A percentile compares a stretch with the other conserved stretches of the same genome.
Conservation (phyloP, 768 basidiomycete genomes). For the Lanmaoa pseudosensibilis region DNA sequence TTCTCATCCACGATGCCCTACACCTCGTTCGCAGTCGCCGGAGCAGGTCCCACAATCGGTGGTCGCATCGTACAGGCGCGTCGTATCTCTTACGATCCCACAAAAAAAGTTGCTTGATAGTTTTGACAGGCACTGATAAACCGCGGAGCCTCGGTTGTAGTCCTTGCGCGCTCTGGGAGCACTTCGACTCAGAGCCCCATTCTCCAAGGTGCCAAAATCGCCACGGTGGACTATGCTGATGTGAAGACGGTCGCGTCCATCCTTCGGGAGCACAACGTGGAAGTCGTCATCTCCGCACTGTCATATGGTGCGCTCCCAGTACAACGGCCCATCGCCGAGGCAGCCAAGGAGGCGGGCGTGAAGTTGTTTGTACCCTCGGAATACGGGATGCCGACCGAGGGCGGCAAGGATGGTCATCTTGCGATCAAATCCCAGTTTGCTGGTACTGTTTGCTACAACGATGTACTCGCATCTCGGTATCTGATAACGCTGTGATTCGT, state of each 20-base stretch:
- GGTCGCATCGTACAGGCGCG: conserved; percentile 32
- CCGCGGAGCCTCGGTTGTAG: conserved; percentile 27
- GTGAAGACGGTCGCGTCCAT: conserved; percentile 25
- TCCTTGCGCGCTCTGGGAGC: conserved; percentile 25
- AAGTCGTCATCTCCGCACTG: conserved; percentile 37
- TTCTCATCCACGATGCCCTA: conserved; percentile 24
- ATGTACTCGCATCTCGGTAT: neutral
- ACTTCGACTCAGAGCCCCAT: conserved; percentile 15
- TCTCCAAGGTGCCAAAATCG: conserved; percentile 29
- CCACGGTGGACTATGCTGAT: conserved; percentile 30
- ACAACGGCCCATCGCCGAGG: conserved; percentile 34
- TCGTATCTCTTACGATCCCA: neutral
- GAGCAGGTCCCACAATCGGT: conserved; percentile 38
- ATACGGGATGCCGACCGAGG: conserved; percentile 37
- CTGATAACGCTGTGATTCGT: neutral
- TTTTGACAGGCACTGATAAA: conserved; percentile 22
- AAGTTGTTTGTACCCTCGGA: conserved; percentile 42
- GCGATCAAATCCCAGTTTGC: conserved; percentile 31
- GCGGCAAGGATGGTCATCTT: conserved; percentile 27
- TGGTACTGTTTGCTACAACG: conserved; percentile 15
- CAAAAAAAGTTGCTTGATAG: neutral
- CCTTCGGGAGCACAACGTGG: conserved; percentile 32
- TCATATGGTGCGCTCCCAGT: conserved; percentile 26
- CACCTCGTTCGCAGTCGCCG: conserved; percentile 38
- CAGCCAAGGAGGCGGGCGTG: conserved; percentile 38